Conservation (phyloP, 352 stramenopile species). For the Aphanomyces astaci region DNA sequence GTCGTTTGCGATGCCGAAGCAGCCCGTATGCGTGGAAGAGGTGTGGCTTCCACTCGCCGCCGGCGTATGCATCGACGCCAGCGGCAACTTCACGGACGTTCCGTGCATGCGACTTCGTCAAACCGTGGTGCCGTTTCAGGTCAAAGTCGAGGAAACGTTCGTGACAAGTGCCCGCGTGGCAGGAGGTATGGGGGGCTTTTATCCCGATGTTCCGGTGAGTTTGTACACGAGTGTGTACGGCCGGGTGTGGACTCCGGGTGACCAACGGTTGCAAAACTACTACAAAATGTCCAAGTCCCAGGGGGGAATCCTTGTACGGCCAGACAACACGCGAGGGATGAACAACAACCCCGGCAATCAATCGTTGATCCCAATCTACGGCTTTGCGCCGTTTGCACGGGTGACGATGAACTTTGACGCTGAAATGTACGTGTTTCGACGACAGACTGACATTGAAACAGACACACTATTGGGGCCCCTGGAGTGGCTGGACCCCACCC, state of each 20-base stretch:
- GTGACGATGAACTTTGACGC: slow-evolving; percentile 71
- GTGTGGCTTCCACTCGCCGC: slow-evolving; percentile 54
- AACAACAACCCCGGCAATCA: slow-evolving; percentile 74
- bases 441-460: slow-evolving; percentile 36
- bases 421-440: slow-evolving; percentile 66
- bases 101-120: slow-evolving; percentile 69
- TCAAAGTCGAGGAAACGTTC: slow-evolving; percentile 57
- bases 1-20: slow-evolving; percentile 46
- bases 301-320: slow-evolving; percentile 58
- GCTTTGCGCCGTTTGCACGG: slow-evolving; percentile 49
- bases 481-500: slow-evolving; percentile 55
- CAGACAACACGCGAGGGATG: slow-evolving; percentile 37
- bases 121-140: slow-evolving; percentile 65
- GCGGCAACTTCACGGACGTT: slow-evolving; percentile 13
- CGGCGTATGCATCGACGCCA: slow-evolving; percentile 16
- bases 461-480: slow-evolving; percentile 28
- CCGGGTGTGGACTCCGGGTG: slow-evolving; percentile 54
- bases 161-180: slow-evolving; percentile 39
- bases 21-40: slow-evolving; percentile 71
- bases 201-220: slow-evolving; percentile 28
- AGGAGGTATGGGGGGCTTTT: slow-evolving; percentile 69
- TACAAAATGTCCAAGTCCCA: slow-evolving; percentile 64
- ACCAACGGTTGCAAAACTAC: slow-evolving; percentile 63
- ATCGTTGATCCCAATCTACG: slow-evolving; percentile 37
- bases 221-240: slow-evolving; percentile 52